Percentiles rank a stretch among this genome's conserved stretches.
These are phyloP conservation scores for Pezicula radicicola DNA, from an alignment of 2,329 filamentous ascomycete genomes.

Conservation along the genomic window DNA sequence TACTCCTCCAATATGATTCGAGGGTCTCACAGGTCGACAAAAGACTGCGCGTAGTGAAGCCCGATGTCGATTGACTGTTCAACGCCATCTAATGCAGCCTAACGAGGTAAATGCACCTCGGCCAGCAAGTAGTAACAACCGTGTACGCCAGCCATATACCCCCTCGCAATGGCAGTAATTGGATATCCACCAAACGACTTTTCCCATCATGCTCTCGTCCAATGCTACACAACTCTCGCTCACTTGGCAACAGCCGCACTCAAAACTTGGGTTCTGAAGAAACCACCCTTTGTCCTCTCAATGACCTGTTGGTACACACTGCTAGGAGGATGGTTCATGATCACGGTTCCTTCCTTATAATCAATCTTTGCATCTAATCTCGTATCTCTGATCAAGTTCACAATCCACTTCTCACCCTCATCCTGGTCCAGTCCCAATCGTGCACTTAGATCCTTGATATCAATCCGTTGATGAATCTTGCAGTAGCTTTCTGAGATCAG, in stretches of 20 bases:
- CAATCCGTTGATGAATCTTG: slow-evolving; percentile 99
- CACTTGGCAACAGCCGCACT: slow-evolving; percentile 42
- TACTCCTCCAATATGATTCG: background rate
- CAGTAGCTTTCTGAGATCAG: slow-evolving; percentile 98
- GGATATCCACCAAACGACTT: background rate
- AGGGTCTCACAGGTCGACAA: background rate
- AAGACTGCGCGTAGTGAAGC: background rate
- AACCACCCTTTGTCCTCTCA: slow-evolving; percentile 96
- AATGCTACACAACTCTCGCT: slow-evolving; percentile 3
- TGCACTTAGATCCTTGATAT: slow-evolving; percentile 93
- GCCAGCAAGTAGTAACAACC: background rate
- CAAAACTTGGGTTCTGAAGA: slow-evolving; percentile 96
- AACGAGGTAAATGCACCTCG: background rate
- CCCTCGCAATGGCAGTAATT: background rate
- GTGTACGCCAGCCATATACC: slow-evolving; percentile 1
- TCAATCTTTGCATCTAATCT: slow-evolving; percentile 98
- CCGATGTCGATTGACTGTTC: background rate
- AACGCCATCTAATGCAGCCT: background rate
- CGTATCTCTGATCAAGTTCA: slow-evolving; percentile 97
- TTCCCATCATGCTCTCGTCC: background rate
- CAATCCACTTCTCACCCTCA: slow-evolving; percentile 99
- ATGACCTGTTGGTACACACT: slow-evolving; percentile 99
- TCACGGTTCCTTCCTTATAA: slow-evolving; percentile 95
- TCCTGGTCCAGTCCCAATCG: slow-evolving; percentile 89
- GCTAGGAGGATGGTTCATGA: slow-evolving; percentile 99